These are phyloP conservation scores for Clarireedia homoeocarpa DNA, from an alignment of 2,329 filamentous ascomycete species.

Conservation along the genomic window DNA sequence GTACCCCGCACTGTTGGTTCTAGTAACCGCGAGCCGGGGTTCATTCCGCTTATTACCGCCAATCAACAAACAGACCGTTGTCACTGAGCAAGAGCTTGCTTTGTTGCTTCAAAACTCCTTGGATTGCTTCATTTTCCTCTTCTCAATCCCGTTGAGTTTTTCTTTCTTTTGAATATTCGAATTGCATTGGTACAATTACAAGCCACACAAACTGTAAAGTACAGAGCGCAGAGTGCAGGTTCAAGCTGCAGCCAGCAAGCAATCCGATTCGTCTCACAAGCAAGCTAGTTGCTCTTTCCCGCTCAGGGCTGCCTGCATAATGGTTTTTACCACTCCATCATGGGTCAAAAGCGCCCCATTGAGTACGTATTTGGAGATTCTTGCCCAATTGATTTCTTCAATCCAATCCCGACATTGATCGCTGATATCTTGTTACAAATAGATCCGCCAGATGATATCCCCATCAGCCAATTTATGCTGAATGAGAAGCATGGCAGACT, in stretches of 20 bases:
- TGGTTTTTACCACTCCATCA: slow-evolving; percentile 48
- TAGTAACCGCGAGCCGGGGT: too few species aligned
- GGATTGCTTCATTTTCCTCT: too few species aligned
- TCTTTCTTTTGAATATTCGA: too few species aligned
- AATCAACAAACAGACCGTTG: too few species aligned
- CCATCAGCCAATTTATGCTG: slow-evolving; percentile 70
- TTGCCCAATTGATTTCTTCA: neutral
- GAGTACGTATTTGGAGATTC: slow-evolving; percentile 31
- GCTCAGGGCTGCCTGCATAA: slow-evolving; percentile 9
- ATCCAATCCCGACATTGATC: neutral
- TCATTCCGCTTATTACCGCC: too few species aligned
- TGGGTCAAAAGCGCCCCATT: slow-evolving; percentile 54
- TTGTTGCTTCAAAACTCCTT: too few species aligned
- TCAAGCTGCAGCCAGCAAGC: neutral
- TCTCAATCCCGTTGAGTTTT: too few species aligned
- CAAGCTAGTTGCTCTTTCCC: neutral
- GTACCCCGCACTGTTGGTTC: too few species aligned
- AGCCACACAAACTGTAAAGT: too few species aligned
- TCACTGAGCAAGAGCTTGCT: too few species aligned
- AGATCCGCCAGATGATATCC: slow-evolving; percentile 57
- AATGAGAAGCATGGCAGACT: slow-evolving; percentile 62
- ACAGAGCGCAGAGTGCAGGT: too few species aligned
- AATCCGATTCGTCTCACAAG: neutral
- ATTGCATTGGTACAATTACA: too few species aligned
- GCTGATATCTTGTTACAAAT: slow-evolving; percentile 6